Evolutionary conservation across 768 basidiomycete genomes (phyloP), one percentile per base, ranked within the genome.

Genomic region (Tubosaeta brunneosetosa): DNA sequence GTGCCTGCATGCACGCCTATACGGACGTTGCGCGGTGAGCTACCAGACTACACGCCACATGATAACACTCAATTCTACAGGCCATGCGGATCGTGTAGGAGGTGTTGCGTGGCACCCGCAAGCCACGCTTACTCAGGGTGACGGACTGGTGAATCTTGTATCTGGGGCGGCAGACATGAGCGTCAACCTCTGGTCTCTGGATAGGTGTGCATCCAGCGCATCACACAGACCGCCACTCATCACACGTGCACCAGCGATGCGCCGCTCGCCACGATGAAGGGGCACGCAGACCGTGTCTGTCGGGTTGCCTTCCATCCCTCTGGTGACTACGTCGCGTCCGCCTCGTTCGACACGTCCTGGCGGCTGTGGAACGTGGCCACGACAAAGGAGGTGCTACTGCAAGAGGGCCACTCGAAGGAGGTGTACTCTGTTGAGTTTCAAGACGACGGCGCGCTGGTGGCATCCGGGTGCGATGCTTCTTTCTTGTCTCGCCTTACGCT

Each of bases 71-170:
- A 17, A 49, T 32, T 11, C 45, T 38, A 40, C 57, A 91, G 92
- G 91, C 7, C 94, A 97, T 62, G 80, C 76, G 34, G 95, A 98
- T 64, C 85, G 88, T 47, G 85, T 98, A 27, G 93, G 97, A 46
- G 97, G 97, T 17, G 86, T 97, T 42, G 94, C 94, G 36, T 99
- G 97, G 97, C 94, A 99, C 74, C 97, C 97, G 1, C 75, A 85
- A 62, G 94, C 95, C 16, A 97, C 94, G 1, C 63, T 94, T 13
- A 68, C 85, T 45, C 82, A 86, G 67, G 66, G 76, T 49, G 71
- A 80, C 65, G 74, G 82, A 56, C 49, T 77, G 1, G 86, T 91
- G 13, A 97, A 97, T 67, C 76, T 99, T 47, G 94, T 83, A 3
- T 95, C 92, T 55, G 91, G 94, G 36, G 95, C 87, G 6, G 94